These are phyloP conservation scores for Coniochaeta prunicola DNA, from an alignment of 2,329 filamentous ascomycete species.

Conservation along the genomic window DNA sequence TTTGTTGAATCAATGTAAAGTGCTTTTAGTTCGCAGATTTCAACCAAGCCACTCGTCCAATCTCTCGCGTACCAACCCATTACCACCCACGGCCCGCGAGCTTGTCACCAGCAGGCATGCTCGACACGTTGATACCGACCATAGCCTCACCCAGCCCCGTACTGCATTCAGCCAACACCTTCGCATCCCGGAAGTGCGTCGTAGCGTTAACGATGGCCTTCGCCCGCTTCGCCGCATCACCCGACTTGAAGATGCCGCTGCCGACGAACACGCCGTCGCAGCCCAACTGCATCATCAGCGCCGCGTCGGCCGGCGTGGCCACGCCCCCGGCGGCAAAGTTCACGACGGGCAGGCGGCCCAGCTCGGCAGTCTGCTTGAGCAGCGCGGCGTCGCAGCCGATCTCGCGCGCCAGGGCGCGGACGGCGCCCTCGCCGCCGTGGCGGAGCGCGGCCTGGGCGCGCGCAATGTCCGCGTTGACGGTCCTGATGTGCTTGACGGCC, in stretches of 20 bases:
- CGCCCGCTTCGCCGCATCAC: constrained; percentile 81
- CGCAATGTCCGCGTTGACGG: constrained; percentile 75
- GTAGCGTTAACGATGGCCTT: constrained; percentile 92
- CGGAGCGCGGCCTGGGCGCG: constrained; percentile 68
- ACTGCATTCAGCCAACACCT: constrained; percentile 80
- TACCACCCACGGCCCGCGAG: constrained; percentile 83
- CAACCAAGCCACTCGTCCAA: background rate
- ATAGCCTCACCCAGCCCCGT: constrained; percentile 93
- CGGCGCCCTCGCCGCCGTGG: constrained; percentile 40
- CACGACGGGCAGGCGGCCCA: constrained; percentile 85
- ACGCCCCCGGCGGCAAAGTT: constrained; percentile 98
- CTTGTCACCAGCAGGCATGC: constrained; percentile 73
- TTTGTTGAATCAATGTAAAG: background rate
- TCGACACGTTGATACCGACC: constrained; percentile 85
- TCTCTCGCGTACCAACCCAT: constrained; percentile 3
- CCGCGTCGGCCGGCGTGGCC: constrained; percentile 96
- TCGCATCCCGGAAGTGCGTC: constrained; percentile 80
- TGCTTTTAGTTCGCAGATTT: background rate
- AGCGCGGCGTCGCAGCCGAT: constrained; percentile 72
- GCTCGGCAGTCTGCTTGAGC: constrained; percentile 77
- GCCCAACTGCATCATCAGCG: constrained; percentile 96
- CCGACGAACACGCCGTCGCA: constrained; percentile 98
- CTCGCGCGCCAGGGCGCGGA: constrained; percentile 71
- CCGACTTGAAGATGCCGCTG: constrained; percentile 94
- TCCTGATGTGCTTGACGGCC: constrained; percentile 93